Evolutionary conservation across 2,329 filamentous ascomycete species (phyloP).

Genomic region (Phyllachora maydis): DNA sequence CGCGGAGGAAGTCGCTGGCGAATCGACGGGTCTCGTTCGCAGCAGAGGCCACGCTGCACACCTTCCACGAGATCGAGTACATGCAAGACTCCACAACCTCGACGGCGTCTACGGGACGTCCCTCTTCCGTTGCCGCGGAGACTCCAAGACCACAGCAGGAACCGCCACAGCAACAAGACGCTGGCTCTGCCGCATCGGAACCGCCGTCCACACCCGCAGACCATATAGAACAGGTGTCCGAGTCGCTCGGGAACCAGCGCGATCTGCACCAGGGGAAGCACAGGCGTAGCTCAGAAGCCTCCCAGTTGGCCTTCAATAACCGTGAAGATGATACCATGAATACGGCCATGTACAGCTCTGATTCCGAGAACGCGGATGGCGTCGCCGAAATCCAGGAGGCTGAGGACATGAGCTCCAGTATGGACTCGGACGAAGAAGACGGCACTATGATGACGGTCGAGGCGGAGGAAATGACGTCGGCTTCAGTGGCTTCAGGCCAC

Average conservation of each 20-base stretch:
- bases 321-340: constrained; percentile 47
- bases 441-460: constrained; percentile 71
- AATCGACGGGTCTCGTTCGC: constrained; percentile 93
- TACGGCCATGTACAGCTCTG: constrained; percentile 60
- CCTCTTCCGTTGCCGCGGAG: constrained; percentile 27
- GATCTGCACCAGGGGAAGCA: constrained; percentile 40
- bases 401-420: constrained; percentile 22
- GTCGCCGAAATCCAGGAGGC: constrained; percentile 26
- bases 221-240: too few relatives aligned
- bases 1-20: constrained; percentile 77
- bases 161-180: constrained; percentile 8
- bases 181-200: constrained; percentile 32
- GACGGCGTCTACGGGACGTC: constrained; percentile 53
- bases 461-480: constrained; percentile 54
- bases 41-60: constrained; percentile 90
- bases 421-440: constrained; percentile 44
- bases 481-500: constrained; percentile 40
- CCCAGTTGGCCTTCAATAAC: constrained; percentile 42
- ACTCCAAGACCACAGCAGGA: constrained; percentile 8
- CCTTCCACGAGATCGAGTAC: constrained; percentile 86
- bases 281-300: constrained; percentile 45
- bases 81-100: constrained; percentile 72
- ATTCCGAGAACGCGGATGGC: constrained; percentile 34
- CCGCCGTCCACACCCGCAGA: constrained; percentile 42
- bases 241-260: constrained; percentile 44